Percentiles rank a stretch among this genome's conserved stretches.
These are phyloP conservation scores for Yueomyces sp. DNA, from an alignment of 1,139 yeast species.

Conservation along the genomic window DNA sequence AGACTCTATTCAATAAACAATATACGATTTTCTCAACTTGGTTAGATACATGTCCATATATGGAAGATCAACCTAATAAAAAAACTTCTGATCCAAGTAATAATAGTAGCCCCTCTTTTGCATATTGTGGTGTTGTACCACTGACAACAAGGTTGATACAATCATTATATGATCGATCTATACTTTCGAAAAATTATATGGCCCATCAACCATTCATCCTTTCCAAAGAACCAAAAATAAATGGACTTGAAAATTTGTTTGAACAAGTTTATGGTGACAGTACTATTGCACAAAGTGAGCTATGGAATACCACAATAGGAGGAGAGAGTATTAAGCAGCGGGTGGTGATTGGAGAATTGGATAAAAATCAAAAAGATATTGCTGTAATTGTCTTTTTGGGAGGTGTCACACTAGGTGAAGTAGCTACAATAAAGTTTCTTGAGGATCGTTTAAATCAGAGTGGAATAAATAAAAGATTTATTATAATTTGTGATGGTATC, in stretches of 20 bases:
- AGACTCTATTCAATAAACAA: constrained; percentile 8
- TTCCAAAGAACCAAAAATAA: constrained; percentile 15
- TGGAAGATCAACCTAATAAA: constrained; percentile 1
- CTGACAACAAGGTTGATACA: constrained; percentile 19
- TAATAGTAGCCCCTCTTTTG: constrained; percentile 11
- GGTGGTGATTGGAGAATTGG: neutral
- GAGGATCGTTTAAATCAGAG: constrained; percentile 13
- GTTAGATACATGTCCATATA: constrained; percentile 15
- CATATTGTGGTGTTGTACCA: constrained; percentile 25
- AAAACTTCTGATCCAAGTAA: neutral
- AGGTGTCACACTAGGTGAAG: constrained; percentile 24
- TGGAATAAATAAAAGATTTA: constrained; percentile 17
- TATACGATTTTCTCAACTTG: constrained; percentile 14
- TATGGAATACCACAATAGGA: constrained; percentile 13
- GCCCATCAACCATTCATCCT: constrained; percentile 22
- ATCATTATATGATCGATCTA: constrained; percentile 18
- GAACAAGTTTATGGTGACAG: constrained; percentile 14
- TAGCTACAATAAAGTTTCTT: constrained; percentile 18
- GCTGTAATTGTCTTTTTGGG: constrained; percentile 20
- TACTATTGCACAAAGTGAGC: constrained; percentile 6
- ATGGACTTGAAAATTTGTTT: constrained; percentile 14
- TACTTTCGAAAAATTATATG: constrained; percentile 13
- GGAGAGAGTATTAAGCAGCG: constrained; percentile 1
- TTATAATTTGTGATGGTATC: constrained; percentile 18
- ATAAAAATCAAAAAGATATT: constrained; percentile 8